Evolutionary conservation across 106 monocot species (phyloP).

Genomic region (Gastrodia elata): DNA sequence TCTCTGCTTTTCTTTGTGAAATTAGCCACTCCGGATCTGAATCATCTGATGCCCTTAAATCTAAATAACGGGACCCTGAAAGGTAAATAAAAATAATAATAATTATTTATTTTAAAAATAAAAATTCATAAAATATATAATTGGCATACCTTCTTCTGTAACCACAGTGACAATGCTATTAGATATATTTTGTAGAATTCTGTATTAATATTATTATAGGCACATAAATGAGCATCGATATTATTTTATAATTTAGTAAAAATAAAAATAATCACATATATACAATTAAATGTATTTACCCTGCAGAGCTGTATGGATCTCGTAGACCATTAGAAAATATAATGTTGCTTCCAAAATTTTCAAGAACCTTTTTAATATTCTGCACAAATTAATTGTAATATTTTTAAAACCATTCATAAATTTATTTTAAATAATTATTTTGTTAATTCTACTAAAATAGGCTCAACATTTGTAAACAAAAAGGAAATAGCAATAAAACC

Average conservation of each 20-base stretch:
- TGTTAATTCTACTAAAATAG: background rate
- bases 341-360: slow-evolving; percentile 49
- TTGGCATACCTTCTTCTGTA: background rate
- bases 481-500: background rate
- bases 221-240: too few relatives aligned
- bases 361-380: slow-evolving; percentile 27
- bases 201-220: background rate
- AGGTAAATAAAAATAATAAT: too few relatives aligned
- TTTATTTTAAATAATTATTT: background rate
- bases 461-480: too few relatives aligned
- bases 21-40: too few relatives aligned
- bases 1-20: too few relatives aligned
- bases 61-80: too few relatives aligned
- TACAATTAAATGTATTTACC: too few relatives aligned
- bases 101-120: too few relatives aligned
- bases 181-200: slow-evolving; percentile 2
- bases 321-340: slow-evolving; percentile 51
- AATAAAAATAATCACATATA: too few relatives aligned
- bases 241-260: too few relatives aligned
- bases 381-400: slow-evolving; percentile 12
- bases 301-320: slow-evolving; percentile 52
- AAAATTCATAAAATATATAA: background rate
- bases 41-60: too few relatives aligned
- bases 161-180: background rate
- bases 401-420: background rate